These are phyloP conservation scores for Chaetomium tenue DNA, from an alignment of 495 filamentous ascomycete species.

Conservation along the genomic window DNA sequence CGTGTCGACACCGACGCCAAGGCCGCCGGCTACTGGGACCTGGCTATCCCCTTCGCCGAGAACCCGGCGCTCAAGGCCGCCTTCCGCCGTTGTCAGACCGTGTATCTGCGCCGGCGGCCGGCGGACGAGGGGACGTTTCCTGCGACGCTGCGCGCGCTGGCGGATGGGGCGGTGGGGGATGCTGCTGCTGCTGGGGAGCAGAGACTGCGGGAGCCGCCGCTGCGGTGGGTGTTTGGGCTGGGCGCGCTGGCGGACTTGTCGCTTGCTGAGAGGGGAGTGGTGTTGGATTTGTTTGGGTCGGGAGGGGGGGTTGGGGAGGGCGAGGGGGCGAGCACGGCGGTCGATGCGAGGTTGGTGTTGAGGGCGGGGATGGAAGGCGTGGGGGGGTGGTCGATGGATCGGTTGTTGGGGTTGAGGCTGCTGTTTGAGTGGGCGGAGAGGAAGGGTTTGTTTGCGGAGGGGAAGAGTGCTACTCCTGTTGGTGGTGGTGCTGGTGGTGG, in stretches of 20 bases:
- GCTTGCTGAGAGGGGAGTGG: conserved; percentile 69
- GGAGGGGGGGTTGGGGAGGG: conserved; percentile 40
- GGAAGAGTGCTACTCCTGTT: neutral
- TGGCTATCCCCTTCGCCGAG: conserved; percentile 72
- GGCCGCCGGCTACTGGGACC: conserved; percentile 77
- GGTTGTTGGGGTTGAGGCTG: conserved; percentile 69
- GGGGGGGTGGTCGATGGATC: conserved; percentile 51
- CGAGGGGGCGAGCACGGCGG: conserved; percentile 58
- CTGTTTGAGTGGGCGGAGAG: conserved; percentile 79
- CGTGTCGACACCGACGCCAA: conserved; percentile 60
- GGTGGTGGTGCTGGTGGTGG: conserved; percentile 4
- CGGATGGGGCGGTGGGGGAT: conserved; percentile 34
- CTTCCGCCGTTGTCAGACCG: conserved; percentile 71
- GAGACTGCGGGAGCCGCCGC: conserved; percentile 31
- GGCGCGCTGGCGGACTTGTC: conserved; percentile 63
- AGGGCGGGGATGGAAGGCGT: conserved; percentile 57
- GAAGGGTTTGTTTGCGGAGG: conserved; percentile 25
- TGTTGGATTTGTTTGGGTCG: conserved; percentile 53
- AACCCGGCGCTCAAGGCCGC: conserved; percentile 63
- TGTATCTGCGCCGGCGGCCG: conserved; percentile 79
- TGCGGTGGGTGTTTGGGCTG: conserved; percentile 79
- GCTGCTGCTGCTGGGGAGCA: conserved; percentile 27
- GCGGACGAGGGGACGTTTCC: conserved; percentile 69
- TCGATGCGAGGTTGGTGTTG: conserved; percentile 75
- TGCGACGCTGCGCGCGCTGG: conserved; percentile 66